Base-by-base conservation (phyloP, 306 rosid genomes). In the Fragaria nilgerrensis region DNA sequence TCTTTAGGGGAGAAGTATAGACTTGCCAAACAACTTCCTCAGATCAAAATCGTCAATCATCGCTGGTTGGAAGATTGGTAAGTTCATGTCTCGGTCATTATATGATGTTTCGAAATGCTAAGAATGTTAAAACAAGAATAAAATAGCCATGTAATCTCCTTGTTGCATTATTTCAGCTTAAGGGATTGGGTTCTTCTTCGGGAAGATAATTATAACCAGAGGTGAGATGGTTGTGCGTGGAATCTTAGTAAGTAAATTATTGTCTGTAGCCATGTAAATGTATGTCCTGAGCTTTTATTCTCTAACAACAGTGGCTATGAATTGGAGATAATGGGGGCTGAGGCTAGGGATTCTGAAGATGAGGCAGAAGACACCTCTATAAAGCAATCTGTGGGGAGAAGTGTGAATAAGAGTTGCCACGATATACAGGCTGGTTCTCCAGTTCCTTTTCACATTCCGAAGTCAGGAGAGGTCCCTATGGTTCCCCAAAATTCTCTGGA, bases 261-360 rank as follows among this genome's bases (percentile, higher is more conserved):
- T 23, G 16, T 15, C 32, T 10, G 5, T 37, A 53, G 27, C 20
- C 7, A 14, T 39, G 49, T 5, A 58, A 58, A 23, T 9, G 64
- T 69, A 34, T 78, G 75, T 79, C 43, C 50, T 81, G 53, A 70
- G 79, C 52, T 77, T 77, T 76, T 65, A 72, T 71, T 66, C 12
- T 82, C 82, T 83, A 72, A 84, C 61, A 79, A 82, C 90, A 93
- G 98, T 83, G 94, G 93, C 81, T 88, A 84, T 82, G 99, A 90
- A 80, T 78, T 92, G 82, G 96, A 95, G 82, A 75, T 72, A 82
- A 62, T 81, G 88, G 92, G 34, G 76, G 92, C 82, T 70, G 96
- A 90, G 82, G 99, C 99, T 44, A 92, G 90, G 90, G 97, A 95
- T 87, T 95, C 97, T 75, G 97, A 95, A 68, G 98, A 89, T 22